Evolutionary conservation across 139 green algal species (phyloP), one percentile per base, ranked within the genome.

Genomic region (Monoraphidium neglectum): DNA sequence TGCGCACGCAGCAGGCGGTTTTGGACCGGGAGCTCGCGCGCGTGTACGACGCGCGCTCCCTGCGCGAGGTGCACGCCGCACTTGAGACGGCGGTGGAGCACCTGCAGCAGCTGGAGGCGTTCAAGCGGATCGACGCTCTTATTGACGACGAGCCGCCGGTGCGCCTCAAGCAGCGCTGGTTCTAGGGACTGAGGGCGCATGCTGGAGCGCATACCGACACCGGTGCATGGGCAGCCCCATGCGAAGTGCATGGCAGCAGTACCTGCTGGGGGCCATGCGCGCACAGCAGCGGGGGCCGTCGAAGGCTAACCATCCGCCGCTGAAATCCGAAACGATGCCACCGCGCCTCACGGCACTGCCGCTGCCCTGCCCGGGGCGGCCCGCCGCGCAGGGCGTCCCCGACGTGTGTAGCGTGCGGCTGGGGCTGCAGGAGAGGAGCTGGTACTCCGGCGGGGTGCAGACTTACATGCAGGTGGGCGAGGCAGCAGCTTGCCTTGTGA

Each of bases 21-120:
- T 72, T 91, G 28, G 26, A 76, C 33, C 47, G 81, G 15, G 83
- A 88, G 63, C 43, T 91, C n/a, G 38, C n/a, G 21, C 46, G 65
- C 21, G 70, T 95, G 26, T 73, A 86, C 40, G 68, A 84, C 1
- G 85, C 82, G 0, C 32, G 62, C n/a, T 92, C 56, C n/a, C 28
- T 77, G 37, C 37, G 63, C 66, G 90, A 95, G 61, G 84, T 95
- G 37, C 85, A 92, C 54, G 69, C 84, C 16, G 83, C 77, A 2
- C 40, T 94, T 33, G 72, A 92, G 60, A 76, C 82, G 21, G 85
- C 82, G 5, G 83, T 87, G 18, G 62, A 77, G 4, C 74, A 87
- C 33, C 77, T 95, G 33, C 79, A 88, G 66, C 77, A 79, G 72
- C 76, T 95, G 64, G 85, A 87, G 49, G 77, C 91, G 1, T 95